These are phyloP conservation scores for Nannizziopsis barbatae DNA, from an alignment of 2,329 filamentous ascomycete species.

Conservation along the genomic window DNA sequence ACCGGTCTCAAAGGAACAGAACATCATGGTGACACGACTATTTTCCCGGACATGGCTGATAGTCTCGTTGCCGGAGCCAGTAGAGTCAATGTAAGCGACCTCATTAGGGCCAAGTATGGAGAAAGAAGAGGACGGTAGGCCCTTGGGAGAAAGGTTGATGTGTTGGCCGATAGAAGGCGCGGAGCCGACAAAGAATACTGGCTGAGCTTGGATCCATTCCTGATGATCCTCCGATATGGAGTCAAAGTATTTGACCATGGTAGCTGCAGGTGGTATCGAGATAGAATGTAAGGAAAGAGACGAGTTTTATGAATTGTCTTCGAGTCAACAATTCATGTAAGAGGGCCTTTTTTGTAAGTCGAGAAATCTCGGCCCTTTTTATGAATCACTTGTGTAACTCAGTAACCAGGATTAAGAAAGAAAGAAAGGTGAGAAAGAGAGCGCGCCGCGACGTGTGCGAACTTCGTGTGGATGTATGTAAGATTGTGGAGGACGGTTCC, in stretches of 20 bases:
- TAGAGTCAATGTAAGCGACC: slow-evolving; percentile 62
- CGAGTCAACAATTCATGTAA: too few species aligned
- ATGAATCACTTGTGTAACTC: too few species aligned
- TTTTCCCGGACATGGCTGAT: slow-evolving; percentile 68
- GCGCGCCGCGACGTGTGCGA: too few species aligned
- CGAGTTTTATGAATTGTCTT: too few species aligned
- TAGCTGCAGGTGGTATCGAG: not conserved
- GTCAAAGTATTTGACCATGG: slow-evolving; percentile 50
- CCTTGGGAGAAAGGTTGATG: slow-evolving; percentile 68
- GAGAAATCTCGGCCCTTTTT: too few species aligned
- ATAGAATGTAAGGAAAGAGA: too few species aligned
- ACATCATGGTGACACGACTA: slow-evolving; percentile 62
- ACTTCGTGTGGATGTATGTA: too few species aligned
- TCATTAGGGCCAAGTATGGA: slow-evolving; percentile 47
- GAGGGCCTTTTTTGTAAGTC: too few species aligned
- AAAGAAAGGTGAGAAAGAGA: not conserved
- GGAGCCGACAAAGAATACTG: slow-evolving; percentile 64
- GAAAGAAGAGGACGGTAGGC: slow-evolving; percentile 52
- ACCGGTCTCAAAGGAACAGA: slow-evolving; percentile 51
- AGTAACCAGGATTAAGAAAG: not conserved
- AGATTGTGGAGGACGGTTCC: too few species aligned
- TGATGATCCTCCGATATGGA: slow-evolving; percentile 46
- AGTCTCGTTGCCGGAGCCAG: slow-evolving; percentile 65
- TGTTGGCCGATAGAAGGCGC: slow-evolving; percentile 57
- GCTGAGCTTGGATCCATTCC: slow-evolving; percentile 55